Base-by-base conservation (phyloP, 345 rosid genomes). In the Turnera subulata region DNA sequence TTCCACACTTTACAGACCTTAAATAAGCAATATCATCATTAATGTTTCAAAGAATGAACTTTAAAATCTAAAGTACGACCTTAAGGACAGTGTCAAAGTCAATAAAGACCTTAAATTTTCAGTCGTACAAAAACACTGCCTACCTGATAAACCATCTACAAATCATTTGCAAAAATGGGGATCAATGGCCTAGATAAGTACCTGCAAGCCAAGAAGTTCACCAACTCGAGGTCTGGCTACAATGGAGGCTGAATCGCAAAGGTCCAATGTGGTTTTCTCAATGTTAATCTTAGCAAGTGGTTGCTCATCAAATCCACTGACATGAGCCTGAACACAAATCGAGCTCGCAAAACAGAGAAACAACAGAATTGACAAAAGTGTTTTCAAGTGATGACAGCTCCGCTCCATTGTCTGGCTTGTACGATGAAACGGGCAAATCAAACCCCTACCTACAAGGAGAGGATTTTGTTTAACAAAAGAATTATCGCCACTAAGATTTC, bases 281-380 rank as follows among this genome's bases (percentile, higher is more conserved):
- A 88, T 74, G 17, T 72, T 83, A 17, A 91, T 91, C 45, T 65
- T 63, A 51, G 96, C 76, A 2, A 85, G 81, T 2, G 97, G 83
- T 25, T 91, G 97, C 0, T 80, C 85, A 21, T 73, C 80, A 0
- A 57, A 18, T 21, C 24, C 33, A 1, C 11, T 26, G n/a, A 13
- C 4, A 24, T 73, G 65, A 51, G 73, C 69, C 43, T 56, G 52
- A 42, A 54, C 64, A 11, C 35, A 59, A 66, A 55, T 51, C 20
- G 66, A 35, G 47, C 17, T 45, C 19, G 33, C 52, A 25, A 5
- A 46, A 11, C 32, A 62, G 19, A 51, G 13, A 22, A 46, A 65
- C 11, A 2, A 61, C 5, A 43, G 9, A 23, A 42, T 12, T 11
- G 16, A 17, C 35, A 42, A 15, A 42, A 42, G 5, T 42, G 4